Evolutionary conservation across 2,329 filamentous ascomycete species (phyloP).

Genomic region (Colletotrichum eremochloae): DNA sequence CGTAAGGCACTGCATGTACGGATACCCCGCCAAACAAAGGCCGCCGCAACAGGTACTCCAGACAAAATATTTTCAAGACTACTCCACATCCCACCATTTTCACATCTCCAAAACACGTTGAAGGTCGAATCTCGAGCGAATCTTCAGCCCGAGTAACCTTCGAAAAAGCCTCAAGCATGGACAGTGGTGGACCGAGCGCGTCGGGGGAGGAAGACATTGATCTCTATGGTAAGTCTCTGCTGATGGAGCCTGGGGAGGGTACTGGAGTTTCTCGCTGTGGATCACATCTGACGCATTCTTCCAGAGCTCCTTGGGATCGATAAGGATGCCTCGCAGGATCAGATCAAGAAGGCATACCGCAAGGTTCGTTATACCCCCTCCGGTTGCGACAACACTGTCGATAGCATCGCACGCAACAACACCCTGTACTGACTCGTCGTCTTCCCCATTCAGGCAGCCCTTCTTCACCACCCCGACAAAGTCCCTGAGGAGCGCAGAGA

Average conservation of each 20-base stretch:
- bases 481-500: conserved; percentile 87
- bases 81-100: conserved; percentile 41
- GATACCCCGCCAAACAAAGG: conserved; percentile 37
- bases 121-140: conserved; percentile 40
- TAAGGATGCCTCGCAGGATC: conserved; percentile 77
- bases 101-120: conserved; percentile 38
- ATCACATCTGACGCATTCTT: conserved; percentile 42
- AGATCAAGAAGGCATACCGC: conserved; percentile 96
- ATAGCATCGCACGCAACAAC: conserved; percentile 9
- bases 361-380: conserved; percentile 69
- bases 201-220: conserved; percentile 61
- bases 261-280: conserved; percentile 35
- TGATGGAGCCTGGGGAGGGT: conserved; percentile 35
- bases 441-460: conserved; percentile 73
- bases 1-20: conserved; percentile 19
- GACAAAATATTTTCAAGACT: conserved; percentile 40
- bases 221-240: conserved; percentile 68
- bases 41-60: conserved; percentile 21
- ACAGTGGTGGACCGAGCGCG: conserved; percentile 41
- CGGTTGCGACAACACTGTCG: conserved; percentile 43
- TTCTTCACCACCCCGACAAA: conserved; percentile 95
- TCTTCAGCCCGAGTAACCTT: conserved; percentile 32
- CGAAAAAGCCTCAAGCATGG: conserved; percentile 43
- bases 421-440: conserved; percentile 37
- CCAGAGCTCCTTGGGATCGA: conserved; percentile 84